Conservation (phyloP, 768 basidiomycete species). For the Phaeotremella skinneri region DNA sequence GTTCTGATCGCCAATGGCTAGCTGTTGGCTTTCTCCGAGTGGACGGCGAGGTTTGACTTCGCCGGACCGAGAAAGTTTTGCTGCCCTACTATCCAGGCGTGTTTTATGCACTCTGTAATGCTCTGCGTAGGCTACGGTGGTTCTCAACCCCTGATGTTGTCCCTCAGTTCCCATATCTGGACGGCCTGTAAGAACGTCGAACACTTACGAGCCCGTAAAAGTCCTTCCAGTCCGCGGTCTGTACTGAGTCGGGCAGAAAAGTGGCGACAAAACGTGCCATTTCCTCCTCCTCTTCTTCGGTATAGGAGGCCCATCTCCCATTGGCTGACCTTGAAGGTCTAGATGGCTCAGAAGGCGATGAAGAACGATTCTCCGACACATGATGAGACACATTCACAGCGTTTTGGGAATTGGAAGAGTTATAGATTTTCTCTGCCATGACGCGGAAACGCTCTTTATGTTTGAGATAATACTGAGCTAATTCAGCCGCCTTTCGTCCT, state of each 20-base stretch:
- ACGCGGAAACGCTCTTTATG: neutral
- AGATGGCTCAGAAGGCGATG: neutral
- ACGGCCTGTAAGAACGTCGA: too few relatives aligned
- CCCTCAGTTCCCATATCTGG: too few relatives aligned
- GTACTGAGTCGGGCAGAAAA: too few relatives aligned
- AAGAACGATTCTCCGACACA: neutral
- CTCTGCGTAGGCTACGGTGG: too few relatives aligned
- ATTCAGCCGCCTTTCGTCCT: neutral
- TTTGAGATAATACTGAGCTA: neutral
- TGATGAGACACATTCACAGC: neutral
- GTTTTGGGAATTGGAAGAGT: neutral
- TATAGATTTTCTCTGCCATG: slow-evolving; percentile 4
- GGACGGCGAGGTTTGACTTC: too few relatives aligned
- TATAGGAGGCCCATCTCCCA: neutral
- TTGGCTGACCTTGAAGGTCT: neutral
- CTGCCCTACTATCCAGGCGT: too few relatives aligned
- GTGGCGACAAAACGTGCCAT: slow-evolving; percentile 10
- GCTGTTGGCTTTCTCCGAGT: too few relatives aligned
- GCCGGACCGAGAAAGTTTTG: too few relatives aligned
- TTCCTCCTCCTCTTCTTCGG: slow-evolving; percentile 12
- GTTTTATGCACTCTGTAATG: too few relatives aligned
- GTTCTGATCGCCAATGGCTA: neutral
- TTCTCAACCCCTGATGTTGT: too few relatives aligned
- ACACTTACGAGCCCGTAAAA: too few relatives aligned
- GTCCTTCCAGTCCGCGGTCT: too few relatives aligned